These are phyloP conservation scores for Jaapia argillacea DNA, from an alignment of 768 basidiomycete species.

Conservation along the genomic window DNA sequence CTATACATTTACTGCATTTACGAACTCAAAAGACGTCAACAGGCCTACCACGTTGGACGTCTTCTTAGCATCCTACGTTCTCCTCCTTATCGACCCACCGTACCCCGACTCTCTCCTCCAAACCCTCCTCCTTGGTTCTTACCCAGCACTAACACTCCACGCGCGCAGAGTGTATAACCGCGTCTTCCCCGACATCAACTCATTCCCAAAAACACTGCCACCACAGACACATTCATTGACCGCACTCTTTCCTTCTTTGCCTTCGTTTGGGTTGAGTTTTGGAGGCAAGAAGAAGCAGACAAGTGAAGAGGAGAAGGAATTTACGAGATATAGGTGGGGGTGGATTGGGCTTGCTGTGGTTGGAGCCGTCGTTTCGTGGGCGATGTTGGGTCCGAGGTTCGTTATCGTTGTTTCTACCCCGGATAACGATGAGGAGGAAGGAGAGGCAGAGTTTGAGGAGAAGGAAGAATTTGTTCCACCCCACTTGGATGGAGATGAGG, in stretches of 20 bases:
- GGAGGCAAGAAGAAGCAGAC: constrained; percentile 11
- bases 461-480: too few species aligned
- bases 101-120: constrained; percentile 54
- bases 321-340: constrained; percentile 39
- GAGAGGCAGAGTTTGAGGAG: not conserved
- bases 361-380: constrained; percentile 24
- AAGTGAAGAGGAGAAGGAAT: constrained; percentile 37
- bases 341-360: constrained; percentile 37
- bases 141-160: constrained; percentile 47
- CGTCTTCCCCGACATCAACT: constrained; percentile 17
- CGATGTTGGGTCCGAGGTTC: not conserved
- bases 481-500: too few species aligned
- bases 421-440: not conserved
- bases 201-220: constrained; percentile 9
- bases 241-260: constrained; percentile 23
- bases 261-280: not conserved
- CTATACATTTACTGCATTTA: not conserved
- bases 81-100: constrained; percentile 46
- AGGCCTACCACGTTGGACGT: constrained; percentile 61
- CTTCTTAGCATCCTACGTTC: constrained; percentile 56
- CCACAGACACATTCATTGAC: constrained; percentile 12
- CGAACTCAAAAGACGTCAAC: constrained; percentile 1
- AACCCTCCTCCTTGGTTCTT: constrained; percentile 42
- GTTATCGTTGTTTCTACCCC: not conserved
- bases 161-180: constrained; percentile 37